Conservation (phyloP, 148 eudicot species). For the Chenopodium album region DNA sequence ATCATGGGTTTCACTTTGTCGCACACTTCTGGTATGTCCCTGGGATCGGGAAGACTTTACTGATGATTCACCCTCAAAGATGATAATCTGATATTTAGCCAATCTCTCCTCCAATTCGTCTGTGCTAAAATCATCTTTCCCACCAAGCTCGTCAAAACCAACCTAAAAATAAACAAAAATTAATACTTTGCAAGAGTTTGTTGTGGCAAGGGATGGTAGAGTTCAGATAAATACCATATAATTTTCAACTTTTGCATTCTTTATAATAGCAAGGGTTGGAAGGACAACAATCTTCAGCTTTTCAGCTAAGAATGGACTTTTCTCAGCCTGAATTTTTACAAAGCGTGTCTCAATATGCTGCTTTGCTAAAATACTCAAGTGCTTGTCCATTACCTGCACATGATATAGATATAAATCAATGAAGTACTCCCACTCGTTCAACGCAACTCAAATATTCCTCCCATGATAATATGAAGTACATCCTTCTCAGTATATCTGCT, state of each 20-base stretch:
- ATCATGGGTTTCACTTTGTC: constrained; percentile 63
- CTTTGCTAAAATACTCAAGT: constrained; percentile 74
- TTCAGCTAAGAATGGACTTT: constrained; percentile 91
- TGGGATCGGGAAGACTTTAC: constrained; percentile 43
- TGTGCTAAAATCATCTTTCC: constrained; percentile 78
- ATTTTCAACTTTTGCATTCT: constrained; percentile 89
- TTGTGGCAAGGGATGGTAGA: neutral
- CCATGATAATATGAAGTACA: neutral
- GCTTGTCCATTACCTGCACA: constrained; percentile 91
- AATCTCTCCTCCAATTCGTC: constrained; percentile 89
- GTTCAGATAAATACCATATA: constrained; percentile 60
- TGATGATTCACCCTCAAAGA: constrained; percentile 85
- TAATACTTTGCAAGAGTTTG: neutral
- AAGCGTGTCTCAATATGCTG: constrained; percentile 93
- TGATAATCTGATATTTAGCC: constrained; percentile 70
- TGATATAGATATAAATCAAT: neutral
- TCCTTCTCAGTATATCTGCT: neutral
- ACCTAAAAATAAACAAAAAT: constrained; percentile 44
- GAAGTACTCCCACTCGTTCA: neutral
- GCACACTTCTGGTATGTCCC: constrained; percentile 59
- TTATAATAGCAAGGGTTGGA: constrained; percentile 87
- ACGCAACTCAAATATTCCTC: neutral
- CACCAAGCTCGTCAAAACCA: constrained; percentile 94
- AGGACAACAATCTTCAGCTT: constrained; percentile 87
- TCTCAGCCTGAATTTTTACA: constrained; percentile 83